Evolutionary conservation across 352 stramenopile genomes (phyloP).

Genomic region (Thraustotheca clavata): DNA sequence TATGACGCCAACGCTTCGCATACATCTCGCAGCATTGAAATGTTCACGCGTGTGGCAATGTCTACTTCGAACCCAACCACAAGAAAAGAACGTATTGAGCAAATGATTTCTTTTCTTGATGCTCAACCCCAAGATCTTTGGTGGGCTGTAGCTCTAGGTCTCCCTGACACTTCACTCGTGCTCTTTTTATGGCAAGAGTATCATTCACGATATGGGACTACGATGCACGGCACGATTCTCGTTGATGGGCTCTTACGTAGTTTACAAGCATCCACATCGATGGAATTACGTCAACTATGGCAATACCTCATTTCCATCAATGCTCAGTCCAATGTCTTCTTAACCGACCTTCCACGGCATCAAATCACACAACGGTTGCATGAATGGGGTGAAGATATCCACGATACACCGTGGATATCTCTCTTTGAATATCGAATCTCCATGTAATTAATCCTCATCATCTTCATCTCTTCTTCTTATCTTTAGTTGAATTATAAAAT

Average conservation of each 20-base stretch:
- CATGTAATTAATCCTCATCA: too few relatives aligned
- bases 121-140: not conserved
- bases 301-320: not conserved
- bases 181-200: not conserved
- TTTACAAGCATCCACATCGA: not conserved
- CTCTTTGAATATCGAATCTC: too few relatives aligned
- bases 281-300: not conserved
- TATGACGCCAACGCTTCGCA: not conserved
- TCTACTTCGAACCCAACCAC: not conserved
- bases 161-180: not conserved
- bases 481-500: too few relatives aligned
- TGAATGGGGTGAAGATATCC: conserved; percentile 4
- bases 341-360: too few relatives aligned
- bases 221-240: not conserved
- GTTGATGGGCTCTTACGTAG: not conserved
- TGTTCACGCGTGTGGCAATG: not conserved
- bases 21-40: not conserved
- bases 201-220: not conserved
- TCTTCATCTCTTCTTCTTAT: too few relatives aligned
- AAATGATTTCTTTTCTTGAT: not conserved
- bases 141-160: not conserved
- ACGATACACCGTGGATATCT: not conserved
- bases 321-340: too few relatives aligned
- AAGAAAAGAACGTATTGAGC: not conserved
- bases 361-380: not conserved